Conservation (phyloP, 1,139 yeast genomes). For the Yamadazyma siamensis region DNA sequence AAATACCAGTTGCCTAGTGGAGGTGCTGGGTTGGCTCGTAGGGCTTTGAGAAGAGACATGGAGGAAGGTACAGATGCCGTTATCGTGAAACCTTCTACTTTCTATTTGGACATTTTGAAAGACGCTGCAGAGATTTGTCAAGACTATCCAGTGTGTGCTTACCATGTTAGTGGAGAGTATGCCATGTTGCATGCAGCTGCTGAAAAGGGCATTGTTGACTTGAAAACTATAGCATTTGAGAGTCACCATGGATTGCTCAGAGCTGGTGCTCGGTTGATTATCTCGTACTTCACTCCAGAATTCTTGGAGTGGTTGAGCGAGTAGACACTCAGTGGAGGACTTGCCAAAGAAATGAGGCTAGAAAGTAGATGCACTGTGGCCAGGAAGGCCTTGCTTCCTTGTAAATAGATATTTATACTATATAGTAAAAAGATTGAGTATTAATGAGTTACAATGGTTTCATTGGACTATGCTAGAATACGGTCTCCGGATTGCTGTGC, state of each 20-base stretch:
- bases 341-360: too few species aligned
- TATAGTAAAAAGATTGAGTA: too few species aligned
- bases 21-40: constrained; percentile 88
- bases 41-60: constrained; percentile 84
- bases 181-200: constrained; percentile 99
- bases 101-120: constrained; percentile 83
- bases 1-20: constrained; percentile 92
- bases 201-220: constrained; percentile 87
- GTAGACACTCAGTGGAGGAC: constrained; percentile 2
- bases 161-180: constrained; percentile 96
- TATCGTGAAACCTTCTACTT: constrained; percentile 96
- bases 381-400: too few species aligned
- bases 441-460: too few species aligned
- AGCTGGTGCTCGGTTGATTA: constrained; percentile 93
- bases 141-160: constrained; percentile 89
- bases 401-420: neutral
- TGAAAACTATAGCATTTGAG: constrained; percentile 88
- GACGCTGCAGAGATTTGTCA: constrained; percentile 82
- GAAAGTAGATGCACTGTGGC: too few species aligned
- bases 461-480: too few species aligned
- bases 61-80: constrained; percentile 95
- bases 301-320: constrained; percentile 83
- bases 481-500: too few species aligned
- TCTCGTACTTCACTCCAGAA: constrained; percentile 93
- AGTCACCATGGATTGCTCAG: constrained; percentile 87